Percentiles rank a stretch among this genome's conserved stretches.
These are phyloP conservation scores for Trametes versicolor DNA, from an alignment of 1,284 basidiomycete species.

Conservation along the genomic window DNA sequence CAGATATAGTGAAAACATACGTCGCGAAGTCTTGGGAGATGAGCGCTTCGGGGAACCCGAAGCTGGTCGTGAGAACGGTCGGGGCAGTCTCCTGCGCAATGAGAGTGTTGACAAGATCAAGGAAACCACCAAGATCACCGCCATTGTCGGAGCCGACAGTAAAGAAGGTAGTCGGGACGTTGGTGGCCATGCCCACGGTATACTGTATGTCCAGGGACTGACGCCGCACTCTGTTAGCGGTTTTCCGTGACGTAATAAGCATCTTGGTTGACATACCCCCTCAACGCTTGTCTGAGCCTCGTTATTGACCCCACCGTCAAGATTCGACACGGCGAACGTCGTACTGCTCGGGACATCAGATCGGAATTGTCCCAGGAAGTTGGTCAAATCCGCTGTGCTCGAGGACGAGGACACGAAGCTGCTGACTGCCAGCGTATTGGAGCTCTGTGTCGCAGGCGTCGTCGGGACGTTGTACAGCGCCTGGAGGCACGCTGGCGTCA, in stretches of 20 bases:
- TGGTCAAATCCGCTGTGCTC: constrained; percentile 60
- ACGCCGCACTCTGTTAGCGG: neutral
- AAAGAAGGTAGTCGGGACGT: constrained; percentile 40
- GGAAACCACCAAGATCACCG: constrained; percentile 39
- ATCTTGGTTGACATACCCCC: constrained; percentile 23
- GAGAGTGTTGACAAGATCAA: constrained; percentile 47
- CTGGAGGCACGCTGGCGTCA: constrained; percentile 66
- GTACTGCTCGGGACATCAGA: constrained; percentile 53
- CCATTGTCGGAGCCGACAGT: constrained; percentile 32
- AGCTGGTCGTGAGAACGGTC: constrained; percentile 48
- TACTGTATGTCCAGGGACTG: constrained; percentile 72
- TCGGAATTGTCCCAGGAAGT: constrained; percentile 59
- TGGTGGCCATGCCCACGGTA: constrained; percentile 66
- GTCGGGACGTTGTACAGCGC: constrained; percentile 62
- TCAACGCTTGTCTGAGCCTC: constrained; percentile 33
- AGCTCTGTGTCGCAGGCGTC: constrained; percentile 51
- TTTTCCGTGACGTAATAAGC: too few species aligned
- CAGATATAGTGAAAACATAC: constrained; percentile 48
- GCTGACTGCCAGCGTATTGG: constrained; percentile 62
- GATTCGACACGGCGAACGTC: constrained; percentile 21
- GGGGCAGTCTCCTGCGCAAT: constrained; percentile 42
- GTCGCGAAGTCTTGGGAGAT: constrained; percentile 60
- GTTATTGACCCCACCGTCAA: constrained; percentile 48
- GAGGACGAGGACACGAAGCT: constrained; percentile 68
- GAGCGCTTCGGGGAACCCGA: constrained; percentile 65